Conservation (phyloP, 768 basidiomycete species). For the Neoboletus subvelutipes region DNA sequence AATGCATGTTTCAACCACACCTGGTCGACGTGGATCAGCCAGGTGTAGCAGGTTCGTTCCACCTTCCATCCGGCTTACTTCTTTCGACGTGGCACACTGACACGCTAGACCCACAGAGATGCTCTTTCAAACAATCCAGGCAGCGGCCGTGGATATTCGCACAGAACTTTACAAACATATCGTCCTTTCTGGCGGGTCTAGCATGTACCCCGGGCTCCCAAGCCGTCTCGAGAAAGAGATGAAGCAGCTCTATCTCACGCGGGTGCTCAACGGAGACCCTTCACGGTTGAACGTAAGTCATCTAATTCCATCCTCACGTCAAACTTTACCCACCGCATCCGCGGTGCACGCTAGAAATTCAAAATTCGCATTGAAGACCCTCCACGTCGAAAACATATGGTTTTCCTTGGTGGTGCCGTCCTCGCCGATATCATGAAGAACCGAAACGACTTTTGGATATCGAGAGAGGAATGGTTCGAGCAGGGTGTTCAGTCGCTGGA, state of each 20-base stretch:
- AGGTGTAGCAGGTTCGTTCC: slow-evolving; percentile 81
- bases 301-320: background rate
- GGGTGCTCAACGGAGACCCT: slow-evolving; percentile 83
- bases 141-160: slow-evolving; percentile 86
- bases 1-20: slow-evolving; percentile 99
- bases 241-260: slow-evolving; percentile 96
- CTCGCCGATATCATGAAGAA: slow-evolving; percentile 98
- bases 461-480: slow-evolving; percentile 93
- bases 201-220: slow-evolving; percentile 98
- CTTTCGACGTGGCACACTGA: background rate
- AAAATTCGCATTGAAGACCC: slow-evolving; percentile 99
- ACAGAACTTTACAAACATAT: slow-evolving; percentile 96
- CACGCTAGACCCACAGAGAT: slow-evolving; percentile 56
- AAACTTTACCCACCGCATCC: background rate
- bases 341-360: slow-evolving; percentile 74
- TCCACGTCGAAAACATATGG: slow-evolving; percentile 98
- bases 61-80: background rate
- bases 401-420: slow-evolving; percentile 98
- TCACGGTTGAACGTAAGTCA: slow-evolving; percentile 77
- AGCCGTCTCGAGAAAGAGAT: slow-evolving; percentile 98
- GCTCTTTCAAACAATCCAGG: slow-evolving; percentile 94
- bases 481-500: slow-evolving; percentile 80
- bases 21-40: slow-evolving; percentile 96
- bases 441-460: slow-evolving; percentile 93
- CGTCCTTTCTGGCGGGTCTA: slow-evolving; percentile 95